A percentile compares a stretch with the other conserved stretches of the same genome.
Evolutionary conservation across 495 filamentous ascomycete species (phyloP).

Genomic region (Amphirosellinia nigrospora): DNA sequence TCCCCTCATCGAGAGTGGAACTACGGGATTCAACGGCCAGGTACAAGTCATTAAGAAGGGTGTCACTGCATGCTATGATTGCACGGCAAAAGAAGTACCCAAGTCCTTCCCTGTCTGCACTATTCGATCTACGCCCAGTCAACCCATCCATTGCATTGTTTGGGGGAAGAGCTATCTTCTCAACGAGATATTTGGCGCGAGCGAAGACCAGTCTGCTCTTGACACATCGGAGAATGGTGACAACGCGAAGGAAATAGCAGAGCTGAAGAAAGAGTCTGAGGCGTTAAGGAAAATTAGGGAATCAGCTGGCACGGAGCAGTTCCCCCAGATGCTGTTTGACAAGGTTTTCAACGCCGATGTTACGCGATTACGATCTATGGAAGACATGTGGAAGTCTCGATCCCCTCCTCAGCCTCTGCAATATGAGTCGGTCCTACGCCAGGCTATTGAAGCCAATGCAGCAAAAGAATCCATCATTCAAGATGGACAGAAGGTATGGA

Average conservation of each 20-base stretch:
- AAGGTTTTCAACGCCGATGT: constrained; percentile 94
- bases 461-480: constrained; percentile 61
- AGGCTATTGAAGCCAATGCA: constrained; percentile 54
- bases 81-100: constrained; percentile 82
- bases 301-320: constrained; percentile 82
- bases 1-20: constrained; percentile 94
- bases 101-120: constrained; percentile 96
- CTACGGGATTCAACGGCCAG: constrained; percentile 97
- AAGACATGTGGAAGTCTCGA: constrained; percentile 94
- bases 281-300: constrained; percentile 82
- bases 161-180: constrained; percentile 98
- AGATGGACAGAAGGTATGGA: constrained; percentile 82
- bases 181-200: constrained; percentile 89
- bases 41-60: constrained; percentile 96
- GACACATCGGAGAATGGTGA: constrained; percentile 80
- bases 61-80: constrained; percentile 97
- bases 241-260: constrained; percentile 87
- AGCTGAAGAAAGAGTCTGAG: constrained; percentile 79
- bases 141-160: constrained; percentile 99
- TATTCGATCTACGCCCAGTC: constrained; percentile 90
- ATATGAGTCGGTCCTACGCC: constrained; percentile 56
- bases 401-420: constrained; percentile 75
- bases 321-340: constrained; percentile 80
- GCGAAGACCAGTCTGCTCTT: constrained; percentile 81
- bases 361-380: constrained; percentile 80